Evolutionary conservation across 352 stramenopile species (phyloP).

Genomic region (Phytopythium cucurbitacearum): DNA sequence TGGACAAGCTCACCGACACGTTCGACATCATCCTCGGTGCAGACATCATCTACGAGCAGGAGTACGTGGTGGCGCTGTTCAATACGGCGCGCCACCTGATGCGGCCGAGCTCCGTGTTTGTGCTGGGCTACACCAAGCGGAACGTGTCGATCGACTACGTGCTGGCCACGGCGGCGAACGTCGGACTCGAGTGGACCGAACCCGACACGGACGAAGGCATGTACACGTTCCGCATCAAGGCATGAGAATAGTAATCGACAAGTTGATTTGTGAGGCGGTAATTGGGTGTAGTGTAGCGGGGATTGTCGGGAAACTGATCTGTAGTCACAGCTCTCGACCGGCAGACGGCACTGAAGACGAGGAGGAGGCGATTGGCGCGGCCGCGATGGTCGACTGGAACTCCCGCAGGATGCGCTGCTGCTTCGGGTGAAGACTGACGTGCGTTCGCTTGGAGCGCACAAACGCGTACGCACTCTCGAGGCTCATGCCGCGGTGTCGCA

Average conservation of each 20-base stretch:
- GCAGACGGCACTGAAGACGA: slow-evolving; percentile 5
- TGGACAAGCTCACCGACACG: slow-evolving; percentile 35
- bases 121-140: slow-evolving; percentile 60
- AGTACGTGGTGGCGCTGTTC: slow-evolving; percentile 51
- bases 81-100: slow-evolving; percentile 43
- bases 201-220: slow-evolving; percentile 50
- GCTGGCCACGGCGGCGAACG: slow-evolving; percentile 40
- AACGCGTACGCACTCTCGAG: slow-evolving; percentile 51
- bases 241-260: slow-evolving; percentile 4
- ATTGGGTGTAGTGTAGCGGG: neutral
- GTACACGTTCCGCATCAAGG: slow-evolving; percentile 41
- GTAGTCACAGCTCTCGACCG: neutral
- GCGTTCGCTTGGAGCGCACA: slow-evolving; percentile 47
- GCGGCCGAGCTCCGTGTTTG: slow-evolving; percentile 32
- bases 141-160: slow-evolving; percentile 70
- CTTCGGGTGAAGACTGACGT: slow-evolving; percentile 64
- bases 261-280: neutral
- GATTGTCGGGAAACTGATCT: neutral
- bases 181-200: slow-evolving; percentile 57
- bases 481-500: slow-evolving; percentile 51
- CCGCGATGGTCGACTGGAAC: slow-evolving; percentile 17
- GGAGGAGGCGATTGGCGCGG: slow-evolving; percentile 4
- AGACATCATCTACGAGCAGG: slow-evolving; percentile 66
- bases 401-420: slow-evolving; percentile 42
- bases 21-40: slow-evolving; percentile 53